Evolutionary conservation across 352 stramenopile species (phyloP).

Genomic region (Albugo candida): DNA sequence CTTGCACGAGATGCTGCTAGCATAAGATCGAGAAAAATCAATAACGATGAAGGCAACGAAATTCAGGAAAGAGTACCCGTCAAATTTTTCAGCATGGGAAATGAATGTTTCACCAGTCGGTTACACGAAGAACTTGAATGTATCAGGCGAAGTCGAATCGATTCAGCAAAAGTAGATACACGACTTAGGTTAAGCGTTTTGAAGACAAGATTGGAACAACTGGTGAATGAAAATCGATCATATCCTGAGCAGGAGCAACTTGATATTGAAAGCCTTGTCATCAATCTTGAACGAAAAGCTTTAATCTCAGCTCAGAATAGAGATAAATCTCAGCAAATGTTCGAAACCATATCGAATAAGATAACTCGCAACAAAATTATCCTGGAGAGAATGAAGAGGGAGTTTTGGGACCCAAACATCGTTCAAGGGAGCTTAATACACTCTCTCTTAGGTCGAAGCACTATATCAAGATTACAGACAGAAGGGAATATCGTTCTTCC

Average conservation of each 20-base stretch:
- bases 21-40: constrained; percentile 41
- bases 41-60: constrained; percentile 27
- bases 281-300: constrained; percentile 67
- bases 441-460: too few species aligned
- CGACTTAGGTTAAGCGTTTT: constrained; percentile 39
- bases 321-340: constrained; percentile 30
- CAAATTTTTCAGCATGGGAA: constrained; percentile 14
- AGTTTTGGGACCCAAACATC: constrained; percentile 80
- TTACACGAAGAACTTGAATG: too few species aligned
- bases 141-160: constrained; percentile 23
- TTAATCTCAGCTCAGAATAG: constrained; percentile 27
- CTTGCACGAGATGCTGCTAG: constrained; percentile 20
- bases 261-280: constrained; percentile 72
- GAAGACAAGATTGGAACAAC: constrained; percentile 32
- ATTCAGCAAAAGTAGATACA: constrained; percentile 45
- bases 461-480: too few species aligned
- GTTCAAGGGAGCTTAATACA: constrained; percentile 19
- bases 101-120: constrained; percentile 10
- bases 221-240: constrained; percentile 52
- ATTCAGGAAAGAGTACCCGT: constrained; percentile 26
- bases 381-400: constrained; percentile 68
- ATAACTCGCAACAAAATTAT: constrained; percentile 61
- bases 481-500: constrained; percentile 40
- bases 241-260: constrained; percentile 52
- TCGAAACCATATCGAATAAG: constrained; percentile 42